Evolutionary conservation across 169 alveolate genomes (phyloP), one percentile per base, ranked within the genome.

Genomic region (Eimeria praecox): DNA sequence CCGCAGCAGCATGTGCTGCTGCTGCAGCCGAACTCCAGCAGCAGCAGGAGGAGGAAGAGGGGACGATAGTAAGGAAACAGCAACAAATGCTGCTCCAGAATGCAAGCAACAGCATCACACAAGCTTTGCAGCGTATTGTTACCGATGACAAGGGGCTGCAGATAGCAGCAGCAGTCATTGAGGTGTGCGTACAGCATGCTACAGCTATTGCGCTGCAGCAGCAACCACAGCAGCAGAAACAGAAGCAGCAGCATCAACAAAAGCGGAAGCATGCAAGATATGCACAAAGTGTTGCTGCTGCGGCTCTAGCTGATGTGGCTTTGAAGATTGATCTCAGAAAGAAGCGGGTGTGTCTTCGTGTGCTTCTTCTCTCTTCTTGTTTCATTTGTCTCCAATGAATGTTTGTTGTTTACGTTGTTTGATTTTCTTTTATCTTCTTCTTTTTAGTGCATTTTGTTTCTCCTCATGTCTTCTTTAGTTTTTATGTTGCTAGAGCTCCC

Each of bases 11-110:
- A 33, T 75, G 77, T 1, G 40, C 52, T 10, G 91, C 91, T 6
- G 91, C 91, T 33, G 91, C 91, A 49, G 30, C 75, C 12, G 91
- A 83, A 77, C 75, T 83, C 56, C 91, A 83, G 91, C 89, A 44
- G 66, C 75, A 83, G 30, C 56, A 54, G n/a, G 66, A 83, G n/a
- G 66, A 83, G 75, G 56, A 40, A 38, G 83, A 40, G 5, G 83
- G 35, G 30, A 73, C 3, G 18, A 35, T 16, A 33, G 2, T n/a
- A 5, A 38, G 33, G 54, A 64, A 30, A 16, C 75, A 33, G 52
- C 46, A 83, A 77, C 91, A 83, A 8, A 20, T 30, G 77, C 91
- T 30, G 91, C 91, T 83, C 22, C 91, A 83, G 77, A n/a, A 83
- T 30, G 91, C 91, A n/a, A 40, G 91, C 54, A 27, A 56, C 52